Base-by-base conservation (phyloP, 2,329 filamentous ascomycete species). In the Aureobasidium sp. region DNA sequence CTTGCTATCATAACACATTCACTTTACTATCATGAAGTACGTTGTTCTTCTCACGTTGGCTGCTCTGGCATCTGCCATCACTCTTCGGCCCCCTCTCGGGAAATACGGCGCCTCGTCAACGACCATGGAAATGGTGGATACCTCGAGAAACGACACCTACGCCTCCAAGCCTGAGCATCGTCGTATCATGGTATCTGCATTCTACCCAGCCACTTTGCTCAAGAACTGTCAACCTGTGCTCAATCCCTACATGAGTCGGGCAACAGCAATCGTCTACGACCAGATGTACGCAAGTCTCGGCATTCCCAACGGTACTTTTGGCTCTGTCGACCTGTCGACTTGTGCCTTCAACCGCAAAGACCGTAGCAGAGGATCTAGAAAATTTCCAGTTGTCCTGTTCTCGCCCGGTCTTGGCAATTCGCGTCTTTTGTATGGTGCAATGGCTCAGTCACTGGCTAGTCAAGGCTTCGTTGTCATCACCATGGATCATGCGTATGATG, bases 401-500 rank as follows among this genome's bases (percentile, higher is more conserved):
- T 74, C 72, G 0, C 70, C 75, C 1, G 77, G 74, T 3, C 65
- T 70, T 25, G 71, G 70, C 3, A 69, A 68, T 4, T 70, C 71
- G 0, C 66, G 75, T 1, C 60, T 74, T 1, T 40, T 75, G 1
- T 74, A 79, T 58, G 68, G 63, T 3, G 69, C 67, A 4, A 66
- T 73, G 54, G 72, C 74, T 1, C 68, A 69, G 2, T 70, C 73
- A 3, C 64, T 79, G 3, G 73, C 75, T 0, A 74, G 71, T 14
- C 64, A 70, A 5, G 76, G 76, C 0, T 74, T 70, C 44, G 64
- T 70, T 0, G 72, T 79, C 2, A 63, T 77, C 11, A 64, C 74
- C 0, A 63, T 79, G 21, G 77, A 79, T 53, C 76, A 79, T 47
- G 69, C 76, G 0, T 71, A 73, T 42, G 75, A 79, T 42, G 66